Percentiles rank a stretch among this genome's conserved stretches.
These are phyloP conservation scores for Penicillium arizonense DNA, from an alignment of 495 filamentous ascomycete genomes.

Conservation along the genomic window DNA sequence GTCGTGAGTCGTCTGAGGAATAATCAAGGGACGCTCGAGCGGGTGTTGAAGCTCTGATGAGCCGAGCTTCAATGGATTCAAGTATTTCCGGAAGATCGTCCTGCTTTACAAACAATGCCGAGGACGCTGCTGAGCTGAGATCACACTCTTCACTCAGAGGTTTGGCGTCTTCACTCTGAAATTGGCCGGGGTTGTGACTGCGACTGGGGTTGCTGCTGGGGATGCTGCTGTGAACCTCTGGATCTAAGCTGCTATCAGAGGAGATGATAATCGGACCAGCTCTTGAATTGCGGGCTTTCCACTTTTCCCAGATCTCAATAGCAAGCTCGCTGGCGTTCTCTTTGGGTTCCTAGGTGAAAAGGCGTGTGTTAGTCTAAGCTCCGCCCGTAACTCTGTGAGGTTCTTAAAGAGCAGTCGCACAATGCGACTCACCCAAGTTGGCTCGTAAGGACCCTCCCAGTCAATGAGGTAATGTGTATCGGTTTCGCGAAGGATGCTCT, in stretches of 20 bases:
- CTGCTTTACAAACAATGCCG: slow-evolving; percentile 20
- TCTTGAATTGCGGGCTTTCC: slow-evolving; percentile 10
- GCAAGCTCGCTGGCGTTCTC: slow-evolving; percentile 35
- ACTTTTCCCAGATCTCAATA: slow-evolving; percentile 32
- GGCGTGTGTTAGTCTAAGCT: not conserved
- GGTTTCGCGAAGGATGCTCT: slow-evolving; percentile 40
- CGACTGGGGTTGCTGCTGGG: not conserved
- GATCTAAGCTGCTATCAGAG: too few relatives aligned
- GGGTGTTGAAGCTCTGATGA: not conserved
- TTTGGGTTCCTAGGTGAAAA: slow-evolving; percentile 36
- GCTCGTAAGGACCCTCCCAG: slow-evolving; percentile 38
- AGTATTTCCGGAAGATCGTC: slow-evolving; percentile 8
- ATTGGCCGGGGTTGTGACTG: not conserved
- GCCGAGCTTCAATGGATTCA: not conserved
- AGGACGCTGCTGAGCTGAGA: not conserved
- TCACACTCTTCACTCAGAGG: not conserved
- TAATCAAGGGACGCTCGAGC: too few relatives aligned
- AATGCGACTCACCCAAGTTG: slow-evolving; percentile 39
- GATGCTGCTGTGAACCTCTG: too few relatives aligned
- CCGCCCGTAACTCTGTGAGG: not conserved
- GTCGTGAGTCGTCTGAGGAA: too few relatives aligned
- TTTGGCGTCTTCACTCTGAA: not conserved
- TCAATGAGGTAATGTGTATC: slow-evolving; percentile 41
- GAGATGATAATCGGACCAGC: too few relatives aligned
- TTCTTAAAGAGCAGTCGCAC: not conserved